phyloP scores from a whole-genome alignment of 2,329 filamentous ascomycete genomes.

The Colletotrichum phormii region DNA sequence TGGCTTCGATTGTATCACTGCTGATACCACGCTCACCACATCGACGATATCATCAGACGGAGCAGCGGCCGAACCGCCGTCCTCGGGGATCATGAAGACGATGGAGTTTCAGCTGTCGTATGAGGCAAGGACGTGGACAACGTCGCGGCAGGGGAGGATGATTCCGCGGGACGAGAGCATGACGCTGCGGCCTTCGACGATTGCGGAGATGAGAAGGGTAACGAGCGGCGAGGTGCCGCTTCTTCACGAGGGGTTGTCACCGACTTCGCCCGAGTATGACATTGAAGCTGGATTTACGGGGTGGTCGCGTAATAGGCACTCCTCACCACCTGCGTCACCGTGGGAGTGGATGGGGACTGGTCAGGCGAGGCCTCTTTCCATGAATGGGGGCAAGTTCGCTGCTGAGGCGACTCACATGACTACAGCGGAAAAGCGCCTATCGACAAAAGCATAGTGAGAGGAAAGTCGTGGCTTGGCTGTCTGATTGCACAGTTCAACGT shows the following conservation, averaged over 20 bases:
- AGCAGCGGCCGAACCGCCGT: background rate
- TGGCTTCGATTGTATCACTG: background rate
- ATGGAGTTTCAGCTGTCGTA: slow-evolving; percentile 32
- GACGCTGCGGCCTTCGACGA: background rate
- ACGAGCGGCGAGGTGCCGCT: background rate
- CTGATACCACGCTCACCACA: background rate
- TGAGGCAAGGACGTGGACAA: slow-evolving; percentile 16
- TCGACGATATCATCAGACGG: background rate
- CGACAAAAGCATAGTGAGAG: background rate
- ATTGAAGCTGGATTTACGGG: background rate
- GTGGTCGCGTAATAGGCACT: background rate
- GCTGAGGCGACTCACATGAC: background rate
- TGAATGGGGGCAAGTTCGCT: background rate
- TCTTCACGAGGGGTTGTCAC: background rate
- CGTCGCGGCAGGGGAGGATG: background rate
- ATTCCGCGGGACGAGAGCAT: background rate
- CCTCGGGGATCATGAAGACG: slow-evolving; percentile 29
- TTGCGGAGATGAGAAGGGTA: slow-evolving; percentile 12
- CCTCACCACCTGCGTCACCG: background rate
- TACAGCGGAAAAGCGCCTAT: background rate
- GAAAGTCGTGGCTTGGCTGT: background rate
- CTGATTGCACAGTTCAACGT: background rate
- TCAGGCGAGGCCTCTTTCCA: background rate
- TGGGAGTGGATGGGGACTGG: background rate
- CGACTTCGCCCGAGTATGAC: background rate